These are phyloP conservation scores for Diaporthe vaccinii DNA, from an alignment of 2,329 filamentous ascomycete species.

Conservation along the genomic window DNA sequence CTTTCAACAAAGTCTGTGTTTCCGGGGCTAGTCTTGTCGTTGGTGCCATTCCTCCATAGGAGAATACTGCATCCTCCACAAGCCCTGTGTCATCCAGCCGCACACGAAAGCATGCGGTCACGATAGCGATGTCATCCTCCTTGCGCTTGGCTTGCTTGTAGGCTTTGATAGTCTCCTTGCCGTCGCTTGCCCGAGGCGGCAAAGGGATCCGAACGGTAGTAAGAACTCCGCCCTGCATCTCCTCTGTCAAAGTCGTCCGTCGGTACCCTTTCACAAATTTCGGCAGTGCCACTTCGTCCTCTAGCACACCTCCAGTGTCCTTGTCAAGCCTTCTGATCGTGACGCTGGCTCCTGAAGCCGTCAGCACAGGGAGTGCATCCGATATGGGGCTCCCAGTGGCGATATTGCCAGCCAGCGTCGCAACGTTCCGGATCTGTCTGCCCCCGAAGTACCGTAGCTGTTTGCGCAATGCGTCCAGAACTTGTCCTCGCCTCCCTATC, in stretches of 20 bases:
- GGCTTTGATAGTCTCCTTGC: constrained; percentile 84
- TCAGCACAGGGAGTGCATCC: constrained; percentile 93
- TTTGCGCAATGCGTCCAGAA: constrained; percentile 90
- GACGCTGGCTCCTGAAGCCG: constrained; percentile 85
- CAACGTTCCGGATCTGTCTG: constrained; percentile 95
- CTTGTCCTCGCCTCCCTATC: constrained; percentile 82
- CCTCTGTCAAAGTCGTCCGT: constrained; percentile 63
- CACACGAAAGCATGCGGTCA: constrained; percentile 87
- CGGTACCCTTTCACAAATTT: constrained; percentile 50
- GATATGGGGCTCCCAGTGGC: constrained; percentile 96
- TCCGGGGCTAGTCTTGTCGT: constrained; percentile 87
- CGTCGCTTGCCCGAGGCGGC: constrained; percentile 67
- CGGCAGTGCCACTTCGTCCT: constrained; percentile 84
- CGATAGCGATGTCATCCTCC: constrained; percentile 98
- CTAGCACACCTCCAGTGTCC: constrained; percentile 56
- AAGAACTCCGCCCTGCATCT: constrained; percentile 86
- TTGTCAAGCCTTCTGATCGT: constrained; percentile 74
- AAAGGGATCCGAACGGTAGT: constrained; percentile 86
- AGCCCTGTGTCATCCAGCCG: constrained; percentile 76
- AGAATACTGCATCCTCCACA: constrained; percentile 81
- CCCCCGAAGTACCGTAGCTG: constrained; percentile 96
- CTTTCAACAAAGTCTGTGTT: constrained; percentile 78
- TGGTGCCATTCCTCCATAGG: constrained; percentile 96
- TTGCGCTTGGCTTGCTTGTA: constrained; percentile 98
- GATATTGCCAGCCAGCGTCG: constrained; percentile 92